These are phyloP conservation scores for Hemileccinum rubropunctum DNA, from an alignment of 768 basidiomycete genomes.

Conservation along the genomic window DNA sequence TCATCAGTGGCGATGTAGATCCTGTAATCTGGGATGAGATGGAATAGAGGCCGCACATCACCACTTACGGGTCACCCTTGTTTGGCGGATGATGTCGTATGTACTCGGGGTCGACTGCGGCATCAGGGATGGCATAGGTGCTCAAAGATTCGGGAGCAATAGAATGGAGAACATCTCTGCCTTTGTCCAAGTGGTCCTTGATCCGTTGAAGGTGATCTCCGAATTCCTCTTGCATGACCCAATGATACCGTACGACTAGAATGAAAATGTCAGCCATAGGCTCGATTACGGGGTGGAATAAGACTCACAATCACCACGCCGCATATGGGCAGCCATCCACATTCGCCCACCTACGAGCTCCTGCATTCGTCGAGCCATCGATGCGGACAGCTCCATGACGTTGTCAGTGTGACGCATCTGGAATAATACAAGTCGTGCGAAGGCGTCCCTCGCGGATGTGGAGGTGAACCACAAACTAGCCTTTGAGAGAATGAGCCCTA, in stretches of 20 bases:
- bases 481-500: conserved; percentile 19
- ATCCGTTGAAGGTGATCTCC: conserved; percentile 38
- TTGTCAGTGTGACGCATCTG: conserved; percentile 28
- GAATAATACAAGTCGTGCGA: conserved; percentile 32
- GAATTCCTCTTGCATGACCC: conserved; percentile 36
- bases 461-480: conserved; percentile 35
- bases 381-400: conserved; percentile 28
- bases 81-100: conserved; percentile 16
- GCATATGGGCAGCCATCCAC: conserved; percentile 46
- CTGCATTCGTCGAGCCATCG: conserved; percentile 33
- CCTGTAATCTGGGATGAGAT: conserved; percentile 16
- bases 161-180: conserved; percentile 19
- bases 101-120: conserved; percentile 12
- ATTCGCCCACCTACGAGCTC: conserved; percentile 29
- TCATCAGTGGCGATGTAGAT: conserved; percentile 43
- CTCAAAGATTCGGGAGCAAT: conserved; percentile 15
- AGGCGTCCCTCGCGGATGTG: conserved; percentile 29
- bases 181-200: conserved; percentile 20
- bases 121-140: conserved; percentile 24
- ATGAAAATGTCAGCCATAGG: neutral
- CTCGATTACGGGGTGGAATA: neutral
- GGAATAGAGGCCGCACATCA: neutral
- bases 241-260: conserved; percentile 31
- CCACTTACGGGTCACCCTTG: conserved; percentile 21
- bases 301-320: conserved; percentile 41